Evolutionary conservation across 257 asterid species (phyloP).

Genomic region (Perilla frutescens): DNA sequence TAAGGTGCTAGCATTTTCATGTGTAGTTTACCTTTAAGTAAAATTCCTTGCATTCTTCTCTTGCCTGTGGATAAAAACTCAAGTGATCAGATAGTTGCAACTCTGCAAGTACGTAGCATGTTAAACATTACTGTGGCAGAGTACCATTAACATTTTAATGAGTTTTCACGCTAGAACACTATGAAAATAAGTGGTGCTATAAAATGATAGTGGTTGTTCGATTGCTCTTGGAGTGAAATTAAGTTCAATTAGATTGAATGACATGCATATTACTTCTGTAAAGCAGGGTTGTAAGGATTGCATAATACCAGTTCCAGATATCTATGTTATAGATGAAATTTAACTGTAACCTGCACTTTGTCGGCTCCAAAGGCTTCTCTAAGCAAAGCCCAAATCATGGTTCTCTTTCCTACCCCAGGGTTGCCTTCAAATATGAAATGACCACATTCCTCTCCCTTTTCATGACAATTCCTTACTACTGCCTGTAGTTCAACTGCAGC

Average conservation of each 20-base stretch:
- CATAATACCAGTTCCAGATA: conserved; percentile 6
- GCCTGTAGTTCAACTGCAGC: conserved; percentile 57
- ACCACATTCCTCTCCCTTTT: conserved; percentile 37
- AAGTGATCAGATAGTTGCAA: conserved; percentile 18
- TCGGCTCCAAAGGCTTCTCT: conserved; percentile 62
- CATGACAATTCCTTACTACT: conserved; percentile 45
- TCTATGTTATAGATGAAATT: neutral
- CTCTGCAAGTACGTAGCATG: neutral
- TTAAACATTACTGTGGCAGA: neutral
- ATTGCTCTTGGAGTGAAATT: neutral
- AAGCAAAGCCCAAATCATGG: conserved; percentile 81
- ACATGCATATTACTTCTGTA: conserved; percentile 11
- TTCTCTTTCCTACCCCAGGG: conserved; percentile 85
- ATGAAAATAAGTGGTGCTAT: neutral
- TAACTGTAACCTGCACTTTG: conserved; percentile 55
- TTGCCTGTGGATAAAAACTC: conserved; percentile 42
- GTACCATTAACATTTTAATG: neutral
- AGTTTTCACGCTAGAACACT: neutral
- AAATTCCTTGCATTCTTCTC: conserved; percentile 47
- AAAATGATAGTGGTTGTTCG: neutral
- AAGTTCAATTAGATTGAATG: neutral
- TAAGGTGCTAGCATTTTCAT: conserved; percentile 3
- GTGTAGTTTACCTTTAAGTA: conserved; percentile 44
- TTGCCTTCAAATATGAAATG: conserved; percentile 80
- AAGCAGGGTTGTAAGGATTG: neutral